phyloP scores from a whole-genome alignment of 2,329 filamentous ascomycete genomes.

The Fusarium guadeloupense region DNA sequence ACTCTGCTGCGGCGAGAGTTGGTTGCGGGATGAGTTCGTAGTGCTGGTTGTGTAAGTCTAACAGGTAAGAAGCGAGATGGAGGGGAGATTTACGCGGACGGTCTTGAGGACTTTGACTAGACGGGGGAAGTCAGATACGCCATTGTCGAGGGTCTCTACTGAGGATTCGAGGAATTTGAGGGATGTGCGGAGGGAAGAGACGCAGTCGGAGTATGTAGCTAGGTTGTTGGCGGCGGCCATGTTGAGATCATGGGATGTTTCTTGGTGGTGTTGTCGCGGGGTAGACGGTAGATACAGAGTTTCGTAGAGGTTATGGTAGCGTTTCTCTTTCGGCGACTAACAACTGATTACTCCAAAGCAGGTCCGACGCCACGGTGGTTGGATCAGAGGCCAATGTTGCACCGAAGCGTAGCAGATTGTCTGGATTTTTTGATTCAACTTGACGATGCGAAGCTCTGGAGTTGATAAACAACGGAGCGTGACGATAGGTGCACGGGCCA shows the following conservation, averaged over 20 bases:
- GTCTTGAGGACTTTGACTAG: constrained; percentile 65
- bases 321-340: not conserved
- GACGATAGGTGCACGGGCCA: constrained; percentile 19
- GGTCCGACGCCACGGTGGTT: fast-evolving
- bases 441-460: not conserved
- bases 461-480: constrained; percentile 15
- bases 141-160: constrained; percentile 64
- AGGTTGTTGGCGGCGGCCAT: constrained; percentile 41
- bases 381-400: not conserved
- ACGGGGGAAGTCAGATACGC: constrained; percentile 67
- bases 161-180: constrained; percentile 69
- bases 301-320: not conserved
- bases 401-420: not conserved
- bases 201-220: constrained; percentile 64
- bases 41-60: constrained; percentile 64
- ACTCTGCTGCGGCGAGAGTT: constrained; percentile 82
- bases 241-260: constrained; percentile 14
- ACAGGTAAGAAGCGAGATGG: not conserved
- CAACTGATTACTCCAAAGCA: not conserved
- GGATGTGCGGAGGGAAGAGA: constrained; percentile 67
- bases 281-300: not conserved
- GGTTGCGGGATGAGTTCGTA: constrained; percentile 92
- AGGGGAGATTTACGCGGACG: constrained; percentile 58
- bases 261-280: constrained; percentile 19
- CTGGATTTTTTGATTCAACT: constrained; percentile 14